Evolutionary conservation across 164 flowering plant species (phyloP).

Genomic region (Vitis labrusca): DNA sequence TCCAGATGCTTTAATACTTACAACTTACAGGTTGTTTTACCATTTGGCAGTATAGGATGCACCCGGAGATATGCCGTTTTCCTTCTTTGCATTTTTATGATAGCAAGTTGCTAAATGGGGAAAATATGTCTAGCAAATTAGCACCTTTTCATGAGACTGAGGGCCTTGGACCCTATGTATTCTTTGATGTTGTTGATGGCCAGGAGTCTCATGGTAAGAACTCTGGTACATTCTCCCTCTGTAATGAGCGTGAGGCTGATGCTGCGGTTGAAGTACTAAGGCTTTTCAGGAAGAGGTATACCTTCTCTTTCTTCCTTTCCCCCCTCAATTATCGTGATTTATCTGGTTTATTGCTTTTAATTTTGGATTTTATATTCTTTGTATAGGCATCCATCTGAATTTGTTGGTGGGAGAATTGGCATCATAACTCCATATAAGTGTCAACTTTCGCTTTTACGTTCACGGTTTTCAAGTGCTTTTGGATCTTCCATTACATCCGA

Average conservation of each 20-base stretch:
- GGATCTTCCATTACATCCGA: slow-evolving; percentile 65
- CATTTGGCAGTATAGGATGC: slow-evolving; percentile 91
- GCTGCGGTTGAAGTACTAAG: slow-evolving; percentile 78
- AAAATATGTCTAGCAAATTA: slow-evolving; percentile 45
- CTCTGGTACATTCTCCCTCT: slow-evolving; percentile 64
- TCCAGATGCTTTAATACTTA: background rate
- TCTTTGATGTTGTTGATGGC: slow-evolving; percentile 87
- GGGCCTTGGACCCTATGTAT: slow-evolving; percentile 81
- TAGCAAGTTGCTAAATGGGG: slow-evolving; percentile 74
- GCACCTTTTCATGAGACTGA: slow-evolving; percentile 69
- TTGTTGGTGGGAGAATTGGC: slow-evolving; percentile 77
- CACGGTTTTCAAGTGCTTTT: slow-evolving; percentile 72
- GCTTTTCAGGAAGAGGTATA: slow-evolving; percentile 71
- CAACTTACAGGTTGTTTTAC: background rate
- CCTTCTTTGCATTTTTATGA: slow-evolving; percentile 95
- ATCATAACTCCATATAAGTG: slow-evolving; percentile 85
- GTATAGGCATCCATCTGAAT: slow-evolving; percentile 73
- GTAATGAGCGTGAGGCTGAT: slow-evolving; percentile 81
- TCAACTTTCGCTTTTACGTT: slow-evolving; percentile 81
- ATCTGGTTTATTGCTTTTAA: background rate
- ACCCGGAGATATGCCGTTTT: slow-evolving; percentile 90
- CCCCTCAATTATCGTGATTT: background rate
- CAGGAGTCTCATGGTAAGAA: slow-evolving; percentile 63
- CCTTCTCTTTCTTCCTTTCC: background rate
- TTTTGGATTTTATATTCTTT: slow-evolving; percentile 3